Conservation (phyloP, 202 grass and related monocot species). For the Setaria viridis region DNA sequence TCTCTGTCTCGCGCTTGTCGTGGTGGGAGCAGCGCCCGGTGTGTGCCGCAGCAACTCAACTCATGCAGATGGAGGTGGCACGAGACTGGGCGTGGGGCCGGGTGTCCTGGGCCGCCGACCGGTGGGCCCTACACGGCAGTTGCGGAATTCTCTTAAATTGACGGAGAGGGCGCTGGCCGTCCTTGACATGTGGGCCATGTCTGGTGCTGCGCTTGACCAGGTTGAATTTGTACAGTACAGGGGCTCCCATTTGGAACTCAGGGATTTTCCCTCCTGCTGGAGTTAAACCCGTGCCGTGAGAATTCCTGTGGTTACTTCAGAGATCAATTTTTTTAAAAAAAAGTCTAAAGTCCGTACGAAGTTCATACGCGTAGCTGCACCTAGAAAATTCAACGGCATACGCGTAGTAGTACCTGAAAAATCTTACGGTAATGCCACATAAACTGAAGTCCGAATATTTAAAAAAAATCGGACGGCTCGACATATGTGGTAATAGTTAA, state of each 20-base stretch:
- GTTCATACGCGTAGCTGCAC: neutral
- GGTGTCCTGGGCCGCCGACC: neutral
- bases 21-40: neutral
- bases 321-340: neutral
- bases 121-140: neutral
- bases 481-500: too few species aligned
- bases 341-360: neutral
- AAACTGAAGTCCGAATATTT: too few species aligned
- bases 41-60: conserved; percentile 13
- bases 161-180: neutral
- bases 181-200: conserved; percentile 24
- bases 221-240: neutral
- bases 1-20: neutral
- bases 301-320: neutral
- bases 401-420: neutral
- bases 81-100: conserved; percentile 14
- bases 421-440: too few species aligned
- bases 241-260: neutral
- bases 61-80: conserved; percentile 26
- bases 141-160: neutral
- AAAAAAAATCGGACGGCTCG: too few species aligned
- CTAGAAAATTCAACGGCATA: neutral
- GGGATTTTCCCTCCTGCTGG: too few species aligned
- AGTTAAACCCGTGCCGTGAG: neutral
- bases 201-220: neutral